Evolutionary conservation across 306 rosid species (phyloP).

Genomic region (Hylodesmum podocarpum): DNA sequence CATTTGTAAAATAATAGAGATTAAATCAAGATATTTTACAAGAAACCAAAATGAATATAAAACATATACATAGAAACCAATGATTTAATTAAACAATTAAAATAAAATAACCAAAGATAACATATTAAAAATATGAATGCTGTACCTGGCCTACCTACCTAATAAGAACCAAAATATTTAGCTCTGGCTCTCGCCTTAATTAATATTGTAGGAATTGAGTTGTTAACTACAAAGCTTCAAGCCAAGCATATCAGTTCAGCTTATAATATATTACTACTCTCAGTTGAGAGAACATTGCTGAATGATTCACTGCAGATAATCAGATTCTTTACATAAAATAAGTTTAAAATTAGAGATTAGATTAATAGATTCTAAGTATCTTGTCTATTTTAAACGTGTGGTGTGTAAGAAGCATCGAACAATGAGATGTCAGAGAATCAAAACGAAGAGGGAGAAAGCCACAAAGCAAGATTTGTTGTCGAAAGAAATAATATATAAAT

Average conservation of each 20-base stretch:
- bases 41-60: too few species aligned
- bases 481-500: not conserved
- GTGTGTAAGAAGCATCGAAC: not conserved
- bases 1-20: too few species aligned
- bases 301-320: not conserved
- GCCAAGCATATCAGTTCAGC: not conserved
- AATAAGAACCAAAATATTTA: not conserved
- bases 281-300: not conserved
- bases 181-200: not conserved
- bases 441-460: not conserved
- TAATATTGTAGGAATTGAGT: too few species aligned
- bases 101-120: too few species aligned
- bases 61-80: too few species aligned
- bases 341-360: not conserved
- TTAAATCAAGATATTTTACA: too few species aligned
- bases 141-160: not conserved
- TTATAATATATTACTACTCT: not conserved
- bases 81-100: too few species aligned
- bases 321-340: not conserved
- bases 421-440: not conserved
- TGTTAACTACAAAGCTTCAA: not conserved
- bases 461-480: not conserved
- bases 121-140: not conserved
- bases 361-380: not conserved
- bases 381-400: not conserved